Evolutionary conservation across 208 protist genomes (phyloP).

Genomic region (Kentomonas sorsogonicus): DNA sequence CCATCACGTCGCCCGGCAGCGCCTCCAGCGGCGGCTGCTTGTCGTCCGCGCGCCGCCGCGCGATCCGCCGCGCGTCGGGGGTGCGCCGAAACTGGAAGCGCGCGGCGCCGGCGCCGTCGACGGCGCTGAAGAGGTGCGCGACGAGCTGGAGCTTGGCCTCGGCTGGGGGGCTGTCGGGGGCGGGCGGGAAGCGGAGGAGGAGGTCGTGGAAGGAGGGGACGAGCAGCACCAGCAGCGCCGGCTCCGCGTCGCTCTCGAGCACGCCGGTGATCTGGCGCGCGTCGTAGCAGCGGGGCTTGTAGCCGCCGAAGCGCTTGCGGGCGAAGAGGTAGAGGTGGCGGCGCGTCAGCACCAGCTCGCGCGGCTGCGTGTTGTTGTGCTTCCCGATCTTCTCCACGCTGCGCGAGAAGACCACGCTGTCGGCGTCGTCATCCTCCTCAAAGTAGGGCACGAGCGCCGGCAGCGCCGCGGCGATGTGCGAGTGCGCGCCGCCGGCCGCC

Average conservation of each 20-base stretch:
- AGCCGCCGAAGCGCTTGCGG: conserved; percentile 18
- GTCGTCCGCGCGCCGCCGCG: conserved; percentile 35
- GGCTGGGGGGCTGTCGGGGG: conserved; percentile 16
- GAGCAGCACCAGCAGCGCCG: conserved; percentile 33
- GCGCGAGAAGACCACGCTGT: conserved; percentile 50
- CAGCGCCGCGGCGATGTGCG: conserved; percentile 38
- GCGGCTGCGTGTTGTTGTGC: conserved; percentile 34
- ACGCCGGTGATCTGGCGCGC: conserved; percentile 49
- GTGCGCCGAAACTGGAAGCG: conserved; percentile 12
- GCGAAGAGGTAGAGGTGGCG: conserved; percentile 51
- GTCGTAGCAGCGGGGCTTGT: conserved; percentile 37
- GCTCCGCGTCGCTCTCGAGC: conserved; percentile 34
- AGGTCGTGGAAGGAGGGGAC: conserved; percentile 63
- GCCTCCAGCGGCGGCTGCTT: conserved; percentile 4
- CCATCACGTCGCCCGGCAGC: conserved; percentile 8
- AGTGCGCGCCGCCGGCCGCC: conserved; percentile 26
- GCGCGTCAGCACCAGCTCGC: conserved; percentile 43
- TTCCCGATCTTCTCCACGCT: conserved; percentile 53
- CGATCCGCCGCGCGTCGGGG: conserved; percentile 23
- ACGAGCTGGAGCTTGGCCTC: conserved; percentile 55
- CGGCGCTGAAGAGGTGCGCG: conserved; percentile 40
- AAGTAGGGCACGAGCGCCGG: conserved; percentile 29
- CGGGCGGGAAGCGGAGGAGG: conserved; percentile 29
- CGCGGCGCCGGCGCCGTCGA: conserved; percentile 34
- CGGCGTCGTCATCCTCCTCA: conserved; percentile 24